A percentile compares a stretch with the other conserved stretches of the same genome.
Conservation (phyloP, 2,329 filamentous ascomycete species). For the Colletotrichum sp. region DNA sequence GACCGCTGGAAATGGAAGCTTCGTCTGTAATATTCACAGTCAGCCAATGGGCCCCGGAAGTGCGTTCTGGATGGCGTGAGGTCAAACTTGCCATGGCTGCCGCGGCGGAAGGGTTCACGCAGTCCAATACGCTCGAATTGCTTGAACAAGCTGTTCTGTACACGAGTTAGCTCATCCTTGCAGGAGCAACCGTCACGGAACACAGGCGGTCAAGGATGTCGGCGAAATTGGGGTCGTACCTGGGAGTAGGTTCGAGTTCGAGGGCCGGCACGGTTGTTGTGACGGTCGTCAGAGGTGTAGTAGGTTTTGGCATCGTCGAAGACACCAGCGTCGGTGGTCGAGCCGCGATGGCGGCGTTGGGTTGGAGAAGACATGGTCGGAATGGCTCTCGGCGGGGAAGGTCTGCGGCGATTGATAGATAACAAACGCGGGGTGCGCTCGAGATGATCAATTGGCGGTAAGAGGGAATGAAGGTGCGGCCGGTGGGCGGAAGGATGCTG, state of each 20-base stretch:
- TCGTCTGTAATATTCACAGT: constrained; percentile 66
- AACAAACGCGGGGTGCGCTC: not conserved
- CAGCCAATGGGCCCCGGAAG: not conserved
- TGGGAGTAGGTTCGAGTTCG: constrained; percentile 64
- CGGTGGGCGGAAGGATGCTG: not conserved
- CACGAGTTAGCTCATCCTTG: not conserved
- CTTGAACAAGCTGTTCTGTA: constrained; percentile 57
- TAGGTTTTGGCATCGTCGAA: constrained; percentile 66
- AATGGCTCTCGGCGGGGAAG: not conserved
- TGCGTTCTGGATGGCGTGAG: not conserved
- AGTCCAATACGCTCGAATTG: constrained; percentile 58
- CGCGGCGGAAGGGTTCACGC: constrained; percentile 61
- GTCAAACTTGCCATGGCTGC: constrained; percentile 58
- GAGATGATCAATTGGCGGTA: not conserved
- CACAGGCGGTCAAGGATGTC: not conserved
- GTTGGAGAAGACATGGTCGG: constrained; percentile 22
- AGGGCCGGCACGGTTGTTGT: constrained; percentile 51
- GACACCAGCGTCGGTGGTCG: constrained; percentile 53
- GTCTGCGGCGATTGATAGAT: not conserved
- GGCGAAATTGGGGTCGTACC: constrained; percentile 35
- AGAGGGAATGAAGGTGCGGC: not conserved
- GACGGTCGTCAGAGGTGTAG: constrained; percentile 61
- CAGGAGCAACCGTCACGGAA: not conserved
- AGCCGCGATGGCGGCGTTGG: constrained; percentile 32
- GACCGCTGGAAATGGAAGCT: constrained; percentile 61